These are phyloP conservation scores for Apiotrichum akiyoshidainum DNA, from an alignment of 1,284 basidiomycete genomes.

Conservation along the genomic window DNA sequence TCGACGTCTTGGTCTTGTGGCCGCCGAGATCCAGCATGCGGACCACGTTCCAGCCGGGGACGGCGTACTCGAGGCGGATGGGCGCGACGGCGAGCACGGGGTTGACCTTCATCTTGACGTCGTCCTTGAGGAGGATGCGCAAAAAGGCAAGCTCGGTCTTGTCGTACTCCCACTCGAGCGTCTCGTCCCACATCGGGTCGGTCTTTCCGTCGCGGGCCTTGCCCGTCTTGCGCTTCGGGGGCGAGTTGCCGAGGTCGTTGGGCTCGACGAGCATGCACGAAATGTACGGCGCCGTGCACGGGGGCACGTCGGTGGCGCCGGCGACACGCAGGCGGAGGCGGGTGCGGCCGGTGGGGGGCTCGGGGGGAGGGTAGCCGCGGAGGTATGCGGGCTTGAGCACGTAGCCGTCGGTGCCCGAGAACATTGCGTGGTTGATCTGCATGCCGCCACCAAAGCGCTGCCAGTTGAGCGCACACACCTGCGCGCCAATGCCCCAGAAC, in stretches of 20 bases:
- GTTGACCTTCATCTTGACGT: constrained; percentile 18
- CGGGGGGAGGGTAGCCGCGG: constrained; percentile 4
- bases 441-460: constrained; percentile 75
- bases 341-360: background rate
- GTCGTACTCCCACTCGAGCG: constrained; percentile 68
- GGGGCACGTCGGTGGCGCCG: constrained; percentile 16
- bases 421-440: constrained; percentile 88
- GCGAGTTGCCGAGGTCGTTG: constrained; percentile 12
- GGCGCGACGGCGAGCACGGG: constrained; percentile 10
- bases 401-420: constrained; percentile 76
- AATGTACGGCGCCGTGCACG: constrained; percentile 14
- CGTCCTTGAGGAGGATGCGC: constrained; percentile 21
- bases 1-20: constrained; percentile 10
- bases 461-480: constrained; percentile 95
- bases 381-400: constrained; percentile 72
- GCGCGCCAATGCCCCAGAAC: constrained; percentile 86
- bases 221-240: constrained; percentile 22
- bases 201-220: constrained; percentile 1
- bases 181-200: constrained; percentile 73
- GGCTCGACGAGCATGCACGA: constrained; percentile 19
- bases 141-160: constrained; percentile 20
- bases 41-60: constrained; percentile 16
- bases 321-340: constrained; percentile 15
- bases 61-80: constrained; percentile 17
- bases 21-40: constrained; percentile 16